Percentiles rank a stretch among this genome's conserved stretches.
phyloP scores from a whole-genome alignment of 305 asterid genomes.

The Fraxinus albicans region DNA sequence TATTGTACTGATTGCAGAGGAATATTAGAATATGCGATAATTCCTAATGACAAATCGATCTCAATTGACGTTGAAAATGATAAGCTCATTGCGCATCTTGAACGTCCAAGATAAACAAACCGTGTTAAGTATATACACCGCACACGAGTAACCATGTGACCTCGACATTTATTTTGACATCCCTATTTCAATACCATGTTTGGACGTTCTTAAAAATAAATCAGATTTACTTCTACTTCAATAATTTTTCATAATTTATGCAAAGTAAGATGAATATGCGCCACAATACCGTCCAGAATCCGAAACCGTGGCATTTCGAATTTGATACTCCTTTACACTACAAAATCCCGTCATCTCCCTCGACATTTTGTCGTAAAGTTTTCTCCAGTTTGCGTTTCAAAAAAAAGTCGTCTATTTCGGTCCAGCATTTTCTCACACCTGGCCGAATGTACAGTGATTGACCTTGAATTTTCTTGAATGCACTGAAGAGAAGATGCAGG shows the following conservation, averaged over 20 bases:
- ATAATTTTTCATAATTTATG: neutral
- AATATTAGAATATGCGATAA: no score
- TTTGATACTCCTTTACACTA: neutral
- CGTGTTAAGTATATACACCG: no score
- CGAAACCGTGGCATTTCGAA: neutral
- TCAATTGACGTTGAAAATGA: no score
- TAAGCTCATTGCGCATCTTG: no score
- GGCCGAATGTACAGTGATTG: neutral
- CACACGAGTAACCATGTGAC: no score
- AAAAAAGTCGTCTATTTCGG: neutral
- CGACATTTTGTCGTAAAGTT: neutral
- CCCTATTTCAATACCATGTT: neutral
- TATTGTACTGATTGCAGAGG: neutral
- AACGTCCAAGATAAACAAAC: neutral
- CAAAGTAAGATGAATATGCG: neutral
- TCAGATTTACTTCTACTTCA: no score
- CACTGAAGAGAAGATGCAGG: conserved; percentile 39
- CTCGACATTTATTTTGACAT: no score
- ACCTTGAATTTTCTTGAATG: neutral
- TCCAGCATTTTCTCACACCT: conserved; percentile 37
- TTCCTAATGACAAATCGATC: no score
- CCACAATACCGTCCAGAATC: neutral
- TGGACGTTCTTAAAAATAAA: neutral
- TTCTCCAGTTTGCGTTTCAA: neutral
- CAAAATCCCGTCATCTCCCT: neutral